Evolutionary conservation across 257 asterid genomes (phyloP).

Genomic region (Penstemon newberryi): DNA sequence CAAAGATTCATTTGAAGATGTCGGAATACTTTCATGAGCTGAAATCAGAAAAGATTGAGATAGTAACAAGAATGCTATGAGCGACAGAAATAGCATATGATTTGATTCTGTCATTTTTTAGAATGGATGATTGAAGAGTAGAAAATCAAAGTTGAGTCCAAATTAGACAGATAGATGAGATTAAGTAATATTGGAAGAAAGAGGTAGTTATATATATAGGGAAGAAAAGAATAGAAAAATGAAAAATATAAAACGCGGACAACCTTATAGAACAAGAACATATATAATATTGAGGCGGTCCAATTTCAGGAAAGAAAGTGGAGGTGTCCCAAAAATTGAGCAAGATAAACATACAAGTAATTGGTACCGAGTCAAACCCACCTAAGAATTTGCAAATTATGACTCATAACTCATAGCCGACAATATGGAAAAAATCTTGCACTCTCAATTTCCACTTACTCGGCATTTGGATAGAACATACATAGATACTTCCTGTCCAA

Average conservation of each 20-base stretch:
- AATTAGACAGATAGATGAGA: not conserved
- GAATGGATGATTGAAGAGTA: not conserved
- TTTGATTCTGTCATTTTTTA: constrained; percentile 21
- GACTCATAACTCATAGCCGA: too few relatives aligned
- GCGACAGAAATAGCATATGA: constrained; percentile 3
- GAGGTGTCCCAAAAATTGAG: not conserved
- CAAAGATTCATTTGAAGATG: constrained; percentile 7
- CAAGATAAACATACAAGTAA: too few relatives aligned
- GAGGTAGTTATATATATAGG: constrained; percentile 7
- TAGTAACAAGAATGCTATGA: constrained; percentile 27
- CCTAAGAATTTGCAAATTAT: too few relatives aligned
- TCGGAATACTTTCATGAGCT: constrained; percentile 13
- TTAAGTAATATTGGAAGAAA: not conserved
- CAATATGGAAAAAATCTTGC: too few relatives aligned
- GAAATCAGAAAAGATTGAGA: constrained; percentile 21
- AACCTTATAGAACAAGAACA: too few relatives aligned
- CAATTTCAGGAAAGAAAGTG: not conserved
- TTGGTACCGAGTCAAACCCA: too few relatives aligned
- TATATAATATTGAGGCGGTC: not conserved
- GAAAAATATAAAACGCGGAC: too few relatives aligned
- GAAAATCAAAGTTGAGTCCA: not conserved
- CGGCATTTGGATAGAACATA: too few relatives aligned
- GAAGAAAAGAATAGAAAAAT: not conserved
- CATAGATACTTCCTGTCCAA: too few relatives aligned
- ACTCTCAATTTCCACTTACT: too few relatives aligned